These are phyloP conservation scores for Serendipita vermifera DNA, from an alignment of 768 basidiomycete species.

Conservation along the genomic window DNA sequence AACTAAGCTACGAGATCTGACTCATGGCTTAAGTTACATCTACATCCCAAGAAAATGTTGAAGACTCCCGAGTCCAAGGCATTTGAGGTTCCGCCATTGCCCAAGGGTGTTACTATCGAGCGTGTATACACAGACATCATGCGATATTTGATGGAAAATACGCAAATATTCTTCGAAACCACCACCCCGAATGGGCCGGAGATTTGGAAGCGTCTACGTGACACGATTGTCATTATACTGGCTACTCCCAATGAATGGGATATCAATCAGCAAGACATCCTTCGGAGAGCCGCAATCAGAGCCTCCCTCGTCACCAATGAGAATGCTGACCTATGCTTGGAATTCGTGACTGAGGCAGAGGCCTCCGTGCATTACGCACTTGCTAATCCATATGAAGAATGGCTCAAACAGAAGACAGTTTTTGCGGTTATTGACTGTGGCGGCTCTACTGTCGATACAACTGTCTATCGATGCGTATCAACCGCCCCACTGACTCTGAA, in stretches of 20 bases:
- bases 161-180: conserved; percentile 33
- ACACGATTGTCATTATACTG: conserved; percentile 27
- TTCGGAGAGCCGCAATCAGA: background rate
- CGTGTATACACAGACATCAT: conserved; percentile 40
- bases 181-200: conserved; percentile 14
- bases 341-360: conserved; percentile 10
- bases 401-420: background rate
- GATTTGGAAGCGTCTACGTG: background rate
- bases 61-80: conserved; percentile 5
- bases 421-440: conserved; percentile 8
- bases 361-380: conserved; percentile 12
- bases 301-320: background rate
- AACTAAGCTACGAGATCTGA: too few relatives aligned
- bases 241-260: conserved; percentile 10
- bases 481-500: background rate
- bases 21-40: background rate
- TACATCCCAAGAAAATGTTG: background rate
- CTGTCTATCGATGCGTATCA: background rate
- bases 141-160: conserved; percentile 32
- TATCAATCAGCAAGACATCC: conserved; percentile 4
- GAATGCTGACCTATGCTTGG: background rate
- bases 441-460: conserved; percentile 8
- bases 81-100: conserved; percentile 30
- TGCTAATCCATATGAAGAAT: background rate
- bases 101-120: conserved; percentile 29